Evolutionary conservation across 257 asterid genomes (phyloP).

Genomic region (Plantago major): DNA sequence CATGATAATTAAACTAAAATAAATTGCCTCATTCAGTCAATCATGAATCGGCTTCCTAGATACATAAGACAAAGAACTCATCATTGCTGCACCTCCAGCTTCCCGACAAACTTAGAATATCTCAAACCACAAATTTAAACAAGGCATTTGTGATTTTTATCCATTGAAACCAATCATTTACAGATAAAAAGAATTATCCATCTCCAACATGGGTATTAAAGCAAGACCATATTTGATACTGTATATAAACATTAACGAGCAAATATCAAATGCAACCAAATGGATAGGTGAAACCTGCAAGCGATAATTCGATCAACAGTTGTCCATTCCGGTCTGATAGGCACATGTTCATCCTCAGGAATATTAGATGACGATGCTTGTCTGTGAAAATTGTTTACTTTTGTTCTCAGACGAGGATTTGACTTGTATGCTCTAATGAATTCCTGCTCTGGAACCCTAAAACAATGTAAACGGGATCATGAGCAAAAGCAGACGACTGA

Average conservation of each 20-base stretch:
- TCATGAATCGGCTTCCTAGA: neutral
- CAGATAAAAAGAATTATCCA: too few relatives aligned
- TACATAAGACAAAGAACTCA: neutral
- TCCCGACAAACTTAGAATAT: neutral
- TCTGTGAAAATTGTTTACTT: constrained; percentile 75
- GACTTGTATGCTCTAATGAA: constrained; percentile 83
- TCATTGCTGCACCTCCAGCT: neutral
- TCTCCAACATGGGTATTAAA: too few relatives aligned
- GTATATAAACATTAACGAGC: constrained; percentile 6
- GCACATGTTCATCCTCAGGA: constrained; percentile 67
- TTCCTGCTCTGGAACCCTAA: constrained; percentile 92
- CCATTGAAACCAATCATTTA: too few relatives aligned
- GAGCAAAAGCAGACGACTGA: constrained; percentile 5
- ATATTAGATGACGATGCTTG: constrained; percentile 66
- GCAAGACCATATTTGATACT: neutral
- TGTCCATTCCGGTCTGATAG: constrained; percentile 95
- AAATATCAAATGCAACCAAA: constrained; percentile 11
- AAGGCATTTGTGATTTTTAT: too few relatives aligned
- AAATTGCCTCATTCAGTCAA: neutral
- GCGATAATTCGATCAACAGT: constrained; percentile 84
- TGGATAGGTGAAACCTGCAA: constrained; percentile 50
- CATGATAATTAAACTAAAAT: too few relatives aligned
- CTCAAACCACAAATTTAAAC: neutral
- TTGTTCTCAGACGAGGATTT: constrained; percentile 80
- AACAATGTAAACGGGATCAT: constrained; percentile 20